A percentile compares a stretch with the other conserved stretches of the same genome.
Conservation (phyloP, 805 yeast species). For the Naumovozyma castellii region DNA sequence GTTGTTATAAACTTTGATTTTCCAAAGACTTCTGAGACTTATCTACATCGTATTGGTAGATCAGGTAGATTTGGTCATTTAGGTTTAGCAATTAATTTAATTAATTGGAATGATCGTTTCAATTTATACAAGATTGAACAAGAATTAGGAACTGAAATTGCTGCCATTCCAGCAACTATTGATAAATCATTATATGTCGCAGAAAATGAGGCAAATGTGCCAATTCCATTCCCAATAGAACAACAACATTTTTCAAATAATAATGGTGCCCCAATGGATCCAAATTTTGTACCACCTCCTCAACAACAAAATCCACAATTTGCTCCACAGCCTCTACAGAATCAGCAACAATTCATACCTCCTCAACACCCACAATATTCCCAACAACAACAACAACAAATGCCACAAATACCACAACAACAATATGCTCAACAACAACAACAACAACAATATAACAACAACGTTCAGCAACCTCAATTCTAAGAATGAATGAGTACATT, state of each 20-base stretch:
- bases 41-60: constrained; percentile 96
- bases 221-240: constrained; percentile 81
- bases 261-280: constrained; percentile 19
- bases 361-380: constrained; percentile 27
- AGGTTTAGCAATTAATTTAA: constrained; percentile 93
- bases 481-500: too few species aligned
- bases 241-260: constrained; percentile 17
- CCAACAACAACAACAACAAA: constrained; percentile 13
- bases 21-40: constrained; percentile 97
- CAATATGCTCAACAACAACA: constrained; percentile 2
- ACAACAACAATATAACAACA: constrained; percentile 14
- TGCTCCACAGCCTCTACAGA: constrained; percentile 11
- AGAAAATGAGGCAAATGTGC: constrained; percentile 61
- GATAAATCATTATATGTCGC: constrained; percentile 86
- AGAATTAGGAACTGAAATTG: constrained; percentile 93
- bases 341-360: constrained; percentile 8
- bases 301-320: constrained; percentile 4
- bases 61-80: constrained; percentile 98
- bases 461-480: constrained; percentile 9
- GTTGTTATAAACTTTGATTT: constrained; percentile 97
- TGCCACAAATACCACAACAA: constrained; percentile 6
- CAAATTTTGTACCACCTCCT: constrained; percentile 7
- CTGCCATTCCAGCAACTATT: constrained; percentile 90
- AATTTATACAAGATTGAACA: constrained; percentile 91
- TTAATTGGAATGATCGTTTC: constrained; percentile 94